Percentiles rank a stretch among this genome's conserved stretches.
Conservation (phyloP, 768 basidiomycete genomes). For the Pisolithus microcarpus region DNA sequence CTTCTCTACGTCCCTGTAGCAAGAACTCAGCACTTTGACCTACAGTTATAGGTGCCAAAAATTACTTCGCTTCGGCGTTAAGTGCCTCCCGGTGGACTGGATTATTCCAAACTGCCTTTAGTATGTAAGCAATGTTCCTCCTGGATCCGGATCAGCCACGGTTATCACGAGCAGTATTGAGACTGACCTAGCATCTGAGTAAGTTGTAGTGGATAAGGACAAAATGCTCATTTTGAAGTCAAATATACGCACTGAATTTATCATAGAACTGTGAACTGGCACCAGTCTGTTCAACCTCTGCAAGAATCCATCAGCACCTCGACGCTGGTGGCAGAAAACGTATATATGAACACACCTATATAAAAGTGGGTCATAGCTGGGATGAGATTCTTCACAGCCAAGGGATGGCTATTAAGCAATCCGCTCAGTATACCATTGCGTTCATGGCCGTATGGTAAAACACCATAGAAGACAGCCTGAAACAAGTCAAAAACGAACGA, state of each 20-base stretch:
- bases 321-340: not conserved
- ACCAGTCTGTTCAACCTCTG: slow-evolving; percentile 96
- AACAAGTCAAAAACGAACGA: too few species aligned
- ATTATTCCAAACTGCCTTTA: slow-evolving; percentile 90
- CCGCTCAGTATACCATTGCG: slow-evolving; percentile 70
- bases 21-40: slow-evolving; percentile 1
- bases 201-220: not conserved
- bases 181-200: slow-evolving; percentile 47
- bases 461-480: slow-evolving; percentile 69
- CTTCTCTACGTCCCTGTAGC: slow-evolving; percentile 72
- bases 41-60: slow-evolving; percentile 4
- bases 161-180: not conserved
- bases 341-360: slow-evolving; percentile 54
- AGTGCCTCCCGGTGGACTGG: slow-evolving; percentile 83
- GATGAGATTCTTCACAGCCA: slow-evolving; percentile 86
- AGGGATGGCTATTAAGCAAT: slow-evolving; percentile 73
- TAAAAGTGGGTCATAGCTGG: slow-evolving; percentile 90
- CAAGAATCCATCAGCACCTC: slow-evolving; percentile 1
- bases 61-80: slow-evolving; percentile 68
- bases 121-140: slow-evolving; percentile 79
- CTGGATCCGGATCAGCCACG: slow-evolving; percentile 32
- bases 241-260: slow-evolving; percentile 72
- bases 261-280: slow-evolving; percentile 98
- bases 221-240: slow-evolving; percentile 1
- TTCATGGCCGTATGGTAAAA: slow-evolving; percentile 59